A percentile compares a stretch with the other conserved stretches of the same genome.
phyloP scores from a whole-genome alignment of 2,329 filamentous ascomycete genomes.

The Aureobasidium leucospermi region DNA sequence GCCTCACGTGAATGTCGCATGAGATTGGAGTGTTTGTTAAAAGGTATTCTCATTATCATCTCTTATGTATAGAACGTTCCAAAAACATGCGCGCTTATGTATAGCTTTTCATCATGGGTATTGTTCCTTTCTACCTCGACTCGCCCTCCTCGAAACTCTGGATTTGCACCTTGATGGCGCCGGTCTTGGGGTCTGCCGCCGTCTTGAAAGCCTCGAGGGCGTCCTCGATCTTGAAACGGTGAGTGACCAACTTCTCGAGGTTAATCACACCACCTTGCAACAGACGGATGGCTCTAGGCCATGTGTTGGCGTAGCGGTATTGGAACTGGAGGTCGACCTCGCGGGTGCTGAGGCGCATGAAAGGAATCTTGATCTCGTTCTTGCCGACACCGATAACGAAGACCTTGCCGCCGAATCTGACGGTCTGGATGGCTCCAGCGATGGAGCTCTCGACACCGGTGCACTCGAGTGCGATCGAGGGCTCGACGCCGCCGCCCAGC shows the following conservation, averaged over 20 bases:
- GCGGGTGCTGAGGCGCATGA: slow-evolving; percentile 83
- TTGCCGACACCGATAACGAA: slow-evolving; percentile 94
- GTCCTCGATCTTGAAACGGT: slow-evolving; percentile 78
- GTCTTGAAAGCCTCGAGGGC: slow-evolving; percentile 85
- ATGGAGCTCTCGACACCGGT: slow-evolving; percentile 91
- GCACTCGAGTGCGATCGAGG: slow-evolving; percentile 79
- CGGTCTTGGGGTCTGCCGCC: slow-evolving; percentile 77
- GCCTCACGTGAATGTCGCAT: too few species aligned
- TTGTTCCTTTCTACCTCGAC: slow-evolving; percentile 7
- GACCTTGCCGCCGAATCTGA: slow-evolving; percentile 93
- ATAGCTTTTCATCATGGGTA: not conserved
- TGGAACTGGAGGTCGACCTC: slow-evolving; percentile 96
- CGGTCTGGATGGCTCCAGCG: slow-evolving; percentile 75
- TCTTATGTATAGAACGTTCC: not conserved
- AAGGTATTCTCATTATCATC: slow-evolving; percentile 7
- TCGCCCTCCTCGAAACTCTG: slow-evolving; percentile 51
- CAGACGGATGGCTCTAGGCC: slow-evolving; percentile 85
- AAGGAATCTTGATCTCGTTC: slow-evolving; percentile 91
- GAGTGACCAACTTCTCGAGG: slow-evolving; percentile 75
- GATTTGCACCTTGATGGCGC: slow-evolving; percentile 97
- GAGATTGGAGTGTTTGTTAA: not conserved
- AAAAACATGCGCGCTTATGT: slow-evolving; percentile 1
- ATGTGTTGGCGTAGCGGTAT: slow-evolving; percentile 93
- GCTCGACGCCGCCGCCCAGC: slow-evolving; percentile 71
- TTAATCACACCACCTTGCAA: slow-evolving; percentile 79